Base-by-base conservation (phyloP, 2,329 filamentous ascomycete species). In the Nannizzia gypsea region DNA sequence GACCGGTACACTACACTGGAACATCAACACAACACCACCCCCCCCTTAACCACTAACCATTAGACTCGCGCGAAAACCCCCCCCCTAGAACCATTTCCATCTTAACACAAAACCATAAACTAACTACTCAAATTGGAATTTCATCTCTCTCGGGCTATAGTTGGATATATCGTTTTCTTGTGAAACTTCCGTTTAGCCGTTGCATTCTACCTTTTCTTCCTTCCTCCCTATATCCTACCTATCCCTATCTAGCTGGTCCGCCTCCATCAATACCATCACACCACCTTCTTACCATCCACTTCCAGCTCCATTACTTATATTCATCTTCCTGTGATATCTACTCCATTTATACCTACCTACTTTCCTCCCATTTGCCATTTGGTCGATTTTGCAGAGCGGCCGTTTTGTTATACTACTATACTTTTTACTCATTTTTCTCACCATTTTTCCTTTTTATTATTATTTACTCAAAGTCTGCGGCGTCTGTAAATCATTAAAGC, bases 71-170 rank as follows among this genome's bases (percentile, higher is more conserved):
- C 44, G 13, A 11, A 22, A 28, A 3, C 44, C 20, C 24, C 4
- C 44, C 20, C 24, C 20, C 17, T 20, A 26, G 28, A n/a, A 54
- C 13, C 28, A 54, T 54, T 22, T 46, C 4, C 42, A 17, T 22
- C 26, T 6, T 28, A 31, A n/a, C 50, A 54, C 26, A 54, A 36
- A 36, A 36, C 31, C 31, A 54, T 20, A 31, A n/a, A 54, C 50
- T 54, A n/a, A 54, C 50, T 54, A 54, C 26, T 31, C 50, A 54
- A 54, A 54, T 54, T 54, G 50, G 26, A 54, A 54, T 31, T 31
- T 36, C 31, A 52, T 34, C 50, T 54, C 50, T 54, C 50, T 54
- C 50, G 50, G 50, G 50, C 50, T 54, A 54, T 20, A 54, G 50
- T 34, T 54, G 50, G 50, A 54, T 54, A 54, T 54, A 34, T 34